These are phyloP conservation scores for Neopestalotiopsis rosae DNA, from an alignment of 2,329 filamentous ascomycete genomes.

Conservation along the genomic window DNA sequence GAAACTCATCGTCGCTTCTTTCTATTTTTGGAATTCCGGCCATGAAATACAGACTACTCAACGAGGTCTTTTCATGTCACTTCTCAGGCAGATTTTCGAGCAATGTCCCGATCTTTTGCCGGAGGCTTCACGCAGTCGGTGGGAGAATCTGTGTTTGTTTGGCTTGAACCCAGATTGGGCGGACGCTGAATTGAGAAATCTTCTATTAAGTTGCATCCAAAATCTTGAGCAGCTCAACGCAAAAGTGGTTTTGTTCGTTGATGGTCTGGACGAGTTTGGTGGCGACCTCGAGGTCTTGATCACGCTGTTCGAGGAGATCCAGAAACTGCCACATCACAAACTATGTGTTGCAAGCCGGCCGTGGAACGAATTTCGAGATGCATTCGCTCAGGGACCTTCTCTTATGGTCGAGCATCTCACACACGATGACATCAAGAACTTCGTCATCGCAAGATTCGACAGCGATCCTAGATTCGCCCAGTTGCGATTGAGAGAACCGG, in stretches of 20 bases:
- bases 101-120: not conserved
- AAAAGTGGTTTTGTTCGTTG: not conserved
- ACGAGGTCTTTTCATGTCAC: too few species aligned
- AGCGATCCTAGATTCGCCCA: not conserved
- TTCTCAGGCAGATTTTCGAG: not conserved
- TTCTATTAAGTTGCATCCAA: not conserved
- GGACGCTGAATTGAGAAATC: not conserved
- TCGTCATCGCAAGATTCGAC: not conserved
- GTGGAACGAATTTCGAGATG: not conserved
- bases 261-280: not conserved
- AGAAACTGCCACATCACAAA: not conserved
- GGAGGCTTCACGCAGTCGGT: not conserved
- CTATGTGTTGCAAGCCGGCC: not conserved
- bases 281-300: not conserved
- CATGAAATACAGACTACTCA: not conserved
- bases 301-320: not conserved
- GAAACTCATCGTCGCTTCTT: not conserved
- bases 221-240: not conserved
- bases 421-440: not conserved
- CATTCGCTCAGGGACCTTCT: not conserved
- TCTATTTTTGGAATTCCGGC: constrained; percentile 1
- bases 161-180: not conserved
- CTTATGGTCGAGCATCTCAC: not conserved
- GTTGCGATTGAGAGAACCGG: not conserved
- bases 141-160: not conserved